A percentile compares a stretch with the other conserved stretches of the same genome.
These are phyloP conservation scores for Trichoderma atroviride DNA, from an alignment of 2,329 filamentous ascomycete species.

Conservation along the genomic window DNA sequence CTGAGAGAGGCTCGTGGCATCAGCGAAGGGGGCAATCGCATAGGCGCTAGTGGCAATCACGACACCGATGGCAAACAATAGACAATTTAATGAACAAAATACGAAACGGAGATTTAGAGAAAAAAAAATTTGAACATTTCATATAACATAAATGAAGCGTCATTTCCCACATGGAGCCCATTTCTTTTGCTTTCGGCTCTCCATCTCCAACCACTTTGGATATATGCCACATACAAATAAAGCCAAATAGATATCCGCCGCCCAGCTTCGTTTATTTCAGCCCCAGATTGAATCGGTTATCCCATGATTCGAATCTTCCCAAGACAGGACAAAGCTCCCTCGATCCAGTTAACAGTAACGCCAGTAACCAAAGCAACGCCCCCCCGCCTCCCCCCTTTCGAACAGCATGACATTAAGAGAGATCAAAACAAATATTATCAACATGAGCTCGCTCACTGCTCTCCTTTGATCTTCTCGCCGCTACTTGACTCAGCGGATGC, in stretches of 20 bases:
- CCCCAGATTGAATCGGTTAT: constrained; percentile 15
- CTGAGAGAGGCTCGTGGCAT: constrained; percentile 40
- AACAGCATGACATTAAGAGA: neutral
- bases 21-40: constrained; percentile 13
- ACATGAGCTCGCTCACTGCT: constrained; percentile 2
- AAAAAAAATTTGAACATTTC: constrained; percentile 6
- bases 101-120: neutral
- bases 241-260: constrained; percentile 14
- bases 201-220: constrained; percentile 12
- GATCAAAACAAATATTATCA: neutral
- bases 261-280: constrained; percentile 16
- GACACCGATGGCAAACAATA: constrained; percentile 17
- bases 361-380: constrained; percentile 25
- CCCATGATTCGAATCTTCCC: constrained; percentile 15
- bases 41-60: constrained; percentile 25
- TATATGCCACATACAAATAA: constrained; percentile 22
- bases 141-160: constrained; percentile 22
- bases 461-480: constrained; percentile 22
- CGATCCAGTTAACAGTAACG: constrained; percentile 9
- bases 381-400: neutral
- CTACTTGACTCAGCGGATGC: constrained; percentile 33
- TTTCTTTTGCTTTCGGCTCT: constrained; percentile 20
- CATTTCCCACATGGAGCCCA: constrained; percentile 15
- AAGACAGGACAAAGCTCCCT: constrained; percentile 13
- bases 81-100: neutral